Evolutionary conservation across 2,329 filamentous ascomycete species (phyloP), one percentile per base, ranked within the genome.

Genomic region (Ceratocystis albifundus): DNA sequence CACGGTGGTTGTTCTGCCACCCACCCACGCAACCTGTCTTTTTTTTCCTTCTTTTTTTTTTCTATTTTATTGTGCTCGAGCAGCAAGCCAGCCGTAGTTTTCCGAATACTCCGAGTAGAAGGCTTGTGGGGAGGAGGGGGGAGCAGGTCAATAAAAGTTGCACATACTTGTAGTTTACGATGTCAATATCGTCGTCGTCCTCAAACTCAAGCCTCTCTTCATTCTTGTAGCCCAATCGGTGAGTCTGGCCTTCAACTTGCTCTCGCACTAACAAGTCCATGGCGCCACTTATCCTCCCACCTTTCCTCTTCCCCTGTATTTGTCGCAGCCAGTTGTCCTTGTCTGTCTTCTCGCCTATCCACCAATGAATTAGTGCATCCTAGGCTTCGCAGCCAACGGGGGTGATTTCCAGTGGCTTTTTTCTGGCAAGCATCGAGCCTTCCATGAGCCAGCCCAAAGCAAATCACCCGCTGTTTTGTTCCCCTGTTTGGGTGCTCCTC

Each of bases 351-450:
- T 57, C 53, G 53, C 53, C 53, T 57, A 57, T 32, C 25, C 28
- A 57, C 53, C 53, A 57, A 57, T 57, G 12, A n/a, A 57, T 57
- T 28, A 57, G 28, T 17, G 30, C 22, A n/a, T 25, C 53, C 53
- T n/a, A 6, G 53, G 25, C 28, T 57, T 15, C 30, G 53, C 30
- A 17, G 15, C 22, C 28, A 17, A 57, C 22, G 25, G 22, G 36
- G 17, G 12, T 57, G 53, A 57, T 57, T 57, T 30, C 22, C 53
- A 57, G 28, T 28, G 25, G 22, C 22, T 28, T 57, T n/a, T 57
- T 57, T 25, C 53, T 57, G 53, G 53, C 22, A 57, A 57, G 30
- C 30, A 57, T 30, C 53, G 17, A 57, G 53, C 53, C 36, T 57
- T 57, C 53, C 17, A 28, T 32, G 53, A 57, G 36, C 53, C 28